phyloP scores from a whole-genome alignment of 192 early-diverging fungal genomes.

The Phlyctochytrium planicorne region DNA sequence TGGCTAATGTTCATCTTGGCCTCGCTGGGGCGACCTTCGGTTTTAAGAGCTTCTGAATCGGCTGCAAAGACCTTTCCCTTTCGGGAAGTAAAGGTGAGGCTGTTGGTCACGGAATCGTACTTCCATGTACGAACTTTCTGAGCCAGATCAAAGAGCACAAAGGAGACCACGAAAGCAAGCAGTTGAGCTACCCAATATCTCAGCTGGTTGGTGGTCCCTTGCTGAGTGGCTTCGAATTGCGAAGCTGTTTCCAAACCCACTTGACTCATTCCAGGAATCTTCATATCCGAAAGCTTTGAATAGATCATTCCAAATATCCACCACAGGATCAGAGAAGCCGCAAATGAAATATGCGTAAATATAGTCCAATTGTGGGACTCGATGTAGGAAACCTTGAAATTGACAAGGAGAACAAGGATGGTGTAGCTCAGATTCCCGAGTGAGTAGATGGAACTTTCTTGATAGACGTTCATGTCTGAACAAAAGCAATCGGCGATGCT shows the following conservation, averaged over 20 bases:
- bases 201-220: constrained; percentile 10
- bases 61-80: neutral
- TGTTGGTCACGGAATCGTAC: neutral
- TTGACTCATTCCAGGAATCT: neutral
- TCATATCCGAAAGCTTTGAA: constrained; percentile 12
- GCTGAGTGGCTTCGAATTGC: constrained; percentile 4
- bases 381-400: constrained; percentile 25
- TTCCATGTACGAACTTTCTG: neutral
- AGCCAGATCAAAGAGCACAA: neutral
- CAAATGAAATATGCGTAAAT: constrained; percentile 11
- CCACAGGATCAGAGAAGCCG: constrained; percentile 16
- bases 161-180: constrained; percentile 7
- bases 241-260: constrained; percentile 23
- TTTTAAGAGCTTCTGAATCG: no score
- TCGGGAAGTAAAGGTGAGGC: neutral
- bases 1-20: neutral
- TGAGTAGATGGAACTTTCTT: constrained; percentile 24
- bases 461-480: constrained; percentile 15
- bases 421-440: constrained; percentile 29
- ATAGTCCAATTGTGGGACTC: constrained; percentile 24
- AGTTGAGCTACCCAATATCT: constrained; percentile 20
- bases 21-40: no score
- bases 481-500: neutral
- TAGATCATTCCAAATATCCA: constrained; percentile 20
- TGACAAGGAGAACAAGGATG: constrained; percentile 22